Percentiles rank a stretch among this genome's conserved stretches.
Evolutionary conservation across 371 early-diverging fungal species (phyloP).

Genomic region (Mortierella sp.): DNA sequence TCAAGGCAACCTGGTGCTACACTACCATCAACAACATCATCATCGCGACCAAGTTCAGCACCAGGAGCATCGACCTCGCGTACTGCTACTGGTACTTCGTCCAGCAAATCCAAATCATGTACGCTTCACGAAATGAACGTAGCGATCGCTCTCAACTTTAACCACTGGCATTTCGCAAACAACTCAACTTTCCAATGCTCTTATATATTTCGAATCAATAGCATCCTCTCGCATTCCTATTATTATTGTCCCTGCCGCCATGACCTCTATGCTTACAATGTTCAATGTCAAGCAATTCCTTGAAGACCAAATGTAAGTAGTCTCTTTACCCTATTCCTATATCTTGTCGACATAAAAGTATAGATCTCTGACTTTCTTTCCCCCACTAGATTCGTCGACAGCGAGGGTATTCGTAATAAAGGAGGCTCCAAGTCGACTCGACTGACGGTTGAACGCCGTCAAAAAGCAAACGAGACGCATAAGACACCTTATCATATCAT

Average conservation of each 20-base stretch:
- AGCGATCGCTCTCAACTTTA: too few relatives aligned
- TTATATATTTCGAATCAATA: background rate
- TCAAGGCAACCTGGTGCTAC: slow-evolving; percentile 27
- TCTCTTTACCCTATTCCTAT: too few relatives aligned
- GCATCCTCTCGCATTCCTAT: slow-evolving; percentile 72
- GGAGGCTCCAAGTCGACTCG: slow-evolving; percentile 76
- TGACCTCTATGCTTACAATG: slow-evolving; percentile 85
- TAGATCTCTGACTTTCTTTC: background rate
- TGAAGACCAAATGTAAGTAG: slow-evolving; percentile 72
- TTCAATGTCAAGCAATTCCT: slow-evolving; percentile 88
- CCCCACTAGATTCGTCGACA: slow-evolving; percentile 71
- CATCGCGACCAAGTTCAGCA: slow-evolving; percentile 26
- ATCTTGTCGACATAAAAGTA: background rate
- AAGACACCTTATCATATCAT: slow-evolving; percentile 73
- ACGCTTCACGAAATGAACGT: background rate
- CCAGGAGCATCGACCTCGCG: slow-evolving; percentile 7
- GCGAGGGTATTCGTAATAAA: slow-evolving; percentile 71
- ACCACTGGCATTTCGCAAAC: background rate
- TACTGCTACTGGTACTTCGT: slow-evolving; percentile 19
- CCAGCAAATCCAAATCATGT: slow-evolving; percentile 37
- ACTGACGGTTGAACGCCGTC: slow-evolving; percentile 67
- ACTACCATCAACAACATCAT: slow-evolving; percentile 13
- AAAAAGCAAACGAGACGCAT: slow-evolving; percentile 60
- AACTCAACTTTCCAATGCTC: background rate
- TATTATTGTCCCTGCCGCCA: slow-evolving; percentile 90